These are phyloP conservation scores for Fusarium citri DNA, from an alignment of 2,329 filamentous ascomycete species.

Conservation along the genomic window DNA sequence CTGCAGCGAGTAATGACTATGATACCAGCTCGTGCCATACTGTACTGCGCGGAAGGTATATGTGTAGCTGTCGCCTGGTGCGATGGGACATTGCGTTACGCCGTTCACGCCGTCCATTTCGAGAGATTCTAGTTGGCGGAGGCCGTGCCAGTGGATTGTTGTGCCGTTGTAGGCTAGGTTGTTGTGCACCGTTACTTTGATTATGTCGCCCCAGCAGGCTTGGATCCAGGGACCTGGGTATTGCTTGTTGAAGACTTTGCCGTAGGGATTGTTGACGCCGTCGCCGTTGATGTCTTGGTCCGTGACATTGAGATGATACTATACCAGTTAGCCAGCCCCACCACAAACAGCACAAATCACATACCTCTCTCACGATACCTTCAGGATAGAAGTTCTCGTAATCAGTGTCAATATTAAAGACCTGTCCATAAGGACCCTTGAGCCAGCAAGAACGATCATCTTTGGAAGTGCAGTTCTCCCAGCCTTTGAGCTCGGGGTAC, in stretches of 20 bases:
- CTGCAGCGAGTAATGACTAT: constrained; percentile 41
- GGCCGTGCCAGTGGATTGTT: constrained; percentile 42
- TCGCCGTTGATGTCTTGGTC: constrained; percentile 18
- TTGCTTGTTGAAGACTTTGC: constrained; percentile 37
- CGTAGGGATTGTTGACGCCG: constrained; percentile 6
- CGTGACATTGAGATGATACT: constrained; percentile 8
- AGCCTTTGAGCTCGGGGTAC: constrained; percentile 5
- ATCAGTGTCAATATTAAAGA: neutral
- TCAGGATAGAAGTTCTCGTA: constrained; percentile 19
- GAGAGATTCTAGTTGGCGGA: constrained; percentile 35
- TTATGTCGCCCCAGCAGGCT: constrained; percentile 47
- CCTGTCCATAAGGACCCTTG: neutral
- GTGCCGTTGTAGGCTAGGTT: constrained; percentile 29
- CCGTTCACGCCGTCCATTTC: constrained; percentile 44
- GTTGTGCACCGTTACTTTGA: constrained; percentile 7
- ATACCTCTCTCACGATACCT: constrained; percentile 6
- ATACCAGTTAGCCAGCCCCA: rapidly evolving
- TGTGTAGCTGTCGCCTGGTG: constrained; percentile 29
- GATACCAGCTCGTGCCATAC: constrained; percentile 44
- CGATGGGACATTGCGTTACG: constrained; percentile 40
- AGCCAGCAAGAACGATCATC: constrained; percentile 11
- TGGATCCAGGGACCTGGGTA: constrained; percentile 48
- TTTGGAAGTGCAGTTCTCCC: neutral
- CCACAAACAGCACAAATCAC: no score
- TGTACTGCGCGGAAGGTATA: constrained; percentile 36